phyloP scores from a whole-genome alignment of 208 protist species.

The Strigomonas galati region DNA sequence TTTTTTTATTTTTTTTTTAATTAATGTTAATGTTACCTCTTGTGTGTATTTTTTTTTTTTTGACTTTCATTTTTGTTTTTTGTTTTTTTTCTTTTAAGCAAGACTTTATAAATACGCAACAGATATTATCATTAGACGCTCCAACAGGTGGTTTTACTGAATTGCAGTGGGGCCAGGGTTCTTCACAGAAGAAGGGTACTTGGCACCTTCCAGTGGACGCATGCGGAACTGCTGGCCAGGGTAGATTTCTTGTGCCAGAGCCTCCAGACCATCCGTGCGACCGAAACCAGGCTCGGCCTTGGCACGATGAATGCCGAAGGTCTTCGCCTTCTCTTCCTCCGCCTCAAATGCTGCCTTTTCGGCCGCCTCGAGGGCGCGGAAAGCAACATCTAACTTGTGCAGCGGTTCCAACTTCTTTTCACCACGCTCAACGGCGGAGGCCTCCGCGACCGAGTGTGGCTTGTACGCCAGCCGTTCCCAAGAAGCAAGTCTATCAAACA shows the following conservation, averaged over 20 bases:
- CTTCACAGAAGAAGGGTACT: slow-evolving; percentile 83
- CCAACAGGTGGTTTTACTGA: no score
- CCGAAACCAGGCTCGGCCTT: slow-evolving; percentile 91
- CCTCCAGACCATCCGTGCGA: slow-evolving; percentile 84
- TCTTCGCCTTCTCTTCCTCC: slow-evolving; percentile 87
- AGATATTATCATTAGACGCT: no score
- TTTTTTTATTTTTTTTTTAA: no score
- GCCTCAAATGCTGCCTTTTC: slow-evolving; percentile 78
- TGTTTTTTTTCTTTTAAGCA: no score
- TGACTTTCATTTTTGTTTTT: no score
- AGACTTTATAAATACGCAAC: no score
- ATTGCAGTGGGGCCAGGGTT: slow-evolving; percentile 82
- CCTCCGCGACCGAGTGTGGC: slow-evolving; percentile 77
- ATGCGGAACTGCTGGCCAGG: slow-evolving; percentile 90
- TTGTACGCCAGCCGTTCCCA: slow-evolving; percentile 87
- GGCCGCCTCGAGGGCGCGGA: slow-evolving; percentile 65
- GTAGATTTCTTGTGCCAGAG: slow-evolving; percentile 90
- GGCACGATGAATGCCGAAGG: slow-evolving; percentile 84
- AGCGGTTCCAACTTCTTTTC: slow-evolving; percentile 51
- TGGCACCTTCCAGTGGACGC: slow-evolving; percentile 77
- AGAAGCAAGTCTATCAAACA: slow-evolving; percentile 84
- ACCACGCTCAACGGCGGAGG: slow-evolving; percentile 67
- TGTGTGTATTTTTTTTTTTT: no score
- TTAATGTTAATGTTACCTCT: no score
- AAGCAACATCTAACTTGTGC: slow-evolving; percentile 72